Evolutionary conservation across 2,329 filamentous ascomycete genomes (phyloP).

Genomic region (Ophiostoma tasmaniense): DNA sequence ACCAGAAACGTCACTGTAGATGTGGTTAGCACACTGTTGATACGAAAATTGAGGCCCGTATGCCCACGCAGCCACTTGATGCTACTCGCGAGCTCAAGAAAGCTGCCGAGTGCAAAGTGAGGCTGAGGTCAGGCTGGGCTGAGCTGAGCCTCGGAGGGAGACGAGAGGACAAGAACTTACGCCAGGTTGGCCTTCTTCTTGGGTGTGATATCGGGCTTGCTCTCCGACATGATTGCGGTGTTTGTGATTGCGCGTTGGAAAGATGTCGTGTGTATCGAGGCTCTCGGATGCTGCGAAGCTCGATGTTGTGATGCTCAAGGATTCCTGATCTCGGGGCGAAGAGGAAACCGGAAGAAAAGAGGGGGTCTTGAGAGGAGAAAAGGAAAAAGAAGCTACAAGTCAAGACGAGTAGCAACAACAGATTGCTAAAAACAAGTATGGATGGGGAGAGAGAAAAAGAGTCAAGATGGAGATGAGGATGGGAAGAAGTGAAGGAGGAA

Average conservation of each 20-base stretch:
- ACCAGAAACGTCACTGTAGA: slow-evolving; percentile 75
- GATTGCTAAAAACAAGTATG: not conserved
- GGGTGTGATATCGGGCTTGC: slow-evolving; percentile 28
- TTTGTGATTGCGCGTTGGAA: not conserved
- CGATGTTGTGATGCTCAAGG: not conserved
- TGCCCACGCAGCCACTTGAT: not conserved
- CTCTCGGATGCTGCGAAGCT: not conserved
- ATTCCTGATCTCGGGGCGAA: slow-evolving; percentile 2
- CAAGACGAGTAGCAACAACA: not conserved
- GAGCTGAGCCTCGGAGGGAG: not conserved
- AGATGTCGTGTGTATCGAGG: not conserved
- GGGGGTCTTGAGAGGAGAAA: not conserved
- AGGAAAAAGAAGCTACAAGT: slow-evolving; percentile 3
- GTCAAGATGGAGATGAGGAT: slow-evolving; percentile 5
- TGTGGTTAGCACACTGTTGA: slow-evolving; percentile 30
- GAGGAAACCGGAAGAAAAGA: not conserved
- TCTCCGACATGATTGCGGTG: slow-evolving; percentile 56
- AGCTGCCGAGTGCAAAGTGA: slow-evolving; percentile 5
- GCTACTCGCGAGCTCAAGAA: not conserved
- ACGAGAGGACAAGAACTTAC: slow-evolving; percentile 42
- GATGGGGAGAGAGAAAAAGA: not conserved
- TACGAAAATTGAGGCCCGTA: slow-evolving; percentile 1
- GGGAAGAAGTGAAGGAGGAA: slow-evolving; percentile 1
- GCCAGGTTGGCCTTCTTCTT: slow-evolving; percentile 65
- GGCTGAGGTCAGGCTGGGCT: not conserved